These are phyloP conservation scores for Pinus taeda DNA, from an alignment of 75 land plant genomes.

Conservation along the genomic window DNA sequence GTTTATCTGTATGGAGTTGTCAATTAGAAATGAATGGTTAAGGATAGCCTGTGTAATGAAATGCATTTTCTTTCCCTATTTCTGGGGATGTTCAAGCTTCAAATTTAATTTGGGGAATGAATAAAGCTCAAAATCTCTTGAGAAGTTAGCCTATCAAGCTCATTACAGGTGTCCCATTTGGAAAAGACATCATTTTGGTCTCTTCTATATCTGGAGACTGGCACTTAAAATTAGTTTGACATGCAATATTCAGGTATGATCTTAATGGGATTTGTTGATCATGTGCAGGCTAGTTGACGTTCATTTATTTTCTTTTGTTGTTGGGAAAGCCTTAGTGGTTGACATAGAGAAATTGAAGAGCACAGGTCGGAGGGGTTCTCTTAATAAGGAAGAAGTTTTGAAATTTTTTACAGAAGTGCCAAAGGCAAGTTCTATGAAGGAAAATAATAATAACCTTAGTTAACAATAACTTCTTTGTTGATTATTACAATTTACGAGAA, in stretches of 20 bases:
- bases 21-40: not conserved
- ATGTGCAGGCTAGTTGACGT: slow-evolving; percentile 86
- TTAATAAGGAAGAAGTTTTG: slow-evolving; percentile 54
- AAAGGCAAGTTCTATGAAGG: slow-evolving; percentile 39
- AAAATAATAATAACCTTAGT: not conserved
- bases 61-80: not conserved
- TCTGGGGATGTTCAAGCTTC: not conserved
- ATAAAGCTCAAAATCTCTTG: not conserved
- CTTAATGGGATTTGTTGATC: not conserved
- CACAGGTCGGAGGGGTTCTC: slow-evolving; percentile 42
- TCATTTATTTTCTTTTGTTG: slow-evolving; percentile 92
- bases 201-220: slow-evolving; percentile 6
- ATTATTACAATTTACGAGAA: no score
- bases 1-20: not conserved
- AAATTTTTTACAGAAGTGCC: slow-evolving; percentile 56
- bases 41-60: not conserved
- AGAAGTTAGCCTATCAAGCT: not conserved
- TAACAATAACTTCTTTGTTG: not conserved
- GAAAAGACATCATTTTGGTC: not conserved
- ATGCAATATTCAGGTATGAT: no score
- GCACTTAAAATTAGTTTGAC: not conserved
- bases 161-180: not conserved
- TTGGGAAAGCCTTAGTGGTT: slow-evolving; percentile 92
- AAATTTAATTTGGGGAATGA: not conserved
- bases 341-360: slow-evolving; percentile 87